Evolutionary conservation across 139 green algal species (phyloP), one percentile per base, ranked within the genome.

Genomic region (Chlorella sp.): DNA sequence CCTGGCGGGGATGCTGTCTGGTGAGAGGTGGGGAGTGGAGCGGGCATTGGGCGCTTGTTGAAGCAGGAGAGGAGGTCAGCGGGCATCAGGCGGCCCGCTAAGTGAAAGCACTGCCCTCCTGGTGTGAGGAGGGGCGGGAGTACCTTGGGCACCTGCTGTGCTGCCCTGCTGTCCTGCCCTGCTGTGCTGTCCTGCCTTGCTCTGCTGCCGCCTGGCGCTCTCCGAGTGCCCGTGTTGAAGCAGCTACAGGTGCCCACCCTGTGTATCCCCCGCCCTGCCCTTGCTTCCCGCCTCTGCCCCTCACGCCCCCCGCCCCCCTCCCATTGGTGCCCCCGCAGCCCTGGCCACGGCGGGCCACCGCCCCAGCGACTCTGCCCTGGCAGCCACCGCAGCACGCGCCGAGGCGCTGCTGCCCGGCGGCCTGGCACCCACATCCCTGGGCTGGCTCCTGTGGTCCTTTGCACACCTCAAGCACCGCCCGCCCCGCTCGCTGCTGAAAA

Each of bases 401-500:
- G 78, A 40, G n/a, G 14, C 22, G 57, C 78, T 90, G 64, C 61
- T 81, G 5, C 64, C 36, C 24, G 26, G 15, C 57, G 34, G 26
- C 36, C n/a, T 73, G 30, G 66, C 87, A 0, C 78, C 87, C 40
- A 40, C n/a, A 28, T 21, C 30, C 24, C 87, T 90, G 30, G 69
- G 34, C 34, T 90, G 87, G 87, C 39, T 80, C 61, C 88, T 91
- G 37, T 91, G 81, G 81, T 53, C 78, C 0, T 81, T 89, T 48
- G 88, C 68, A 3, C 75, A 69, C 24, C 32, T 89, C 39, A 11
- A 68, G 30, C 34, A 76, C 61, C 84, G 34, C 24, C 61, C 87
- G 36, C 68, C 84, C 32, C 53, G 86, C 48, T 37, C 53, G 26
- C 60, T 90, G 76, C 86, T 90, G 86, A 77, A 77, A 1, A 61